Base-by-base conservation (phyloP, 352 stramenopile genomes). In the Globisporangium nodosum region DNA sequence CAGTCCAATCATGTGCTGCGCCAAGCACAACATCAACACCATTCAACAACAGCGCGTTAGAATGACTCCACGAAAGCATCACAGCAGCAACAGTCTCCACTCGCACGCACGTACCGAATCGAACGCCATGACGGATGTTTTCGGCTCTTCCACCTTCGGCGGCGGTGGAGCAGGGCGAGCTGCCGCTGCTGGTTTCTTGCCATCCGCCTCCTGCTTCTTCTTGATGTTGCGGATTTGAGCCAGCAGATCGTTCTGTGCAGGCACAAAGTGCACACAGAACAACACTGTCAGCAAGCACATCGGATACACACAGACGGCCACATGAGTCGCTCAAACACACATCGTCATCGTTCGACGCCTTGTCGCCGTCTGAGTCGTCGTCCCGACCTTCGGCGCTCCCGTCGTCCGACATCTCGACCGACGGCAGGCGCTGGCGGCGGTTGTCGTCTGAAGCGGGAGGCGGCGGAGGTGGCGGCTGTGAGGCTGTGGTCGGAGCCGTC, bases 1-100 rank as follows among this genome's bases (percentile, higher is more conserved):
- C 18, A 95, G 54, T 30, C 85, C 85, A 42, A 87, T 63, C 68
- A 95, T 93, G 90, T 92, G 81, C 85, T 95, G 60, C 57, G 72
- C 39, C 48, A 31, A 3, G 51, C 33, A 37, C 4, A 21, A 46
- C 40, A 6, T 68, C 31, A 31, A 45, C 16, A 52, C 39, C n/a
- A 56, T 15, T 21, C 12, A 21, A 24, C 39, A 45, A 42, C 9
- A 45, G 18, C 39, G 11, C 13, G 39, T 47, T n/a, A 47, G 42
- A 20, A 47, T 13, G 16, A 5, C 5, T 15, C 56, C 53, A 31
- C 35, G 63, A 20, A 57, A 48, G 18, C 31, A n/a, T 54, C 33
- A 57, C 1, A 50, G 12, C 18, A 27, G 50, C 42, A 42, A 16
- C n/a, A 47, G 27, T 39, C 30, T 21, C 5, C 15, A 63, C 0